phyloP scores from a whole-genome alignment of 768 basidiomycete genomes.

The Russula earlei region DNA sequence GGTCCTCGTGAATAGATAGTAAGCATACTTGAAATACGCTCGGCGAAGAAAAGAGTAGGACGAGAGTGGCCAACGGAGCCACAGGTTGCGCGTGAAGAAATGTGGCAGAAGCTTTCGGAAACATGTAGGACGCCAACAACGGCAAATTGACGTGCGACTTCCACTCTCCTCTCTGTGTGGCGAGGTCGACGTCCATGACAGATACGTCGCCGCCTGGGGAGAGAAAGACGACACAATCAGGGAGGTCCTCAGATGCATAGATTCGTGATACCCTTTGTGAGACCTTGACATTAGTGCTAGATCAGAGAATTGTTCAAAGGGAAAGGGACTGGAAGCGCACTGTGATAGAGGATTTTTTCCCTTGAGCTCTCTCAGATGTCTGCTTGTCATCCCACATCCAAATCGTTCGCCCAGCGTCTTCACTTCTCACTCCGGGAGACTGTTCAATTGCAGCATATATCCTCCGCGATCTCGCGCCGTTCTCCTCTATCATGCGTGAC shows the following conservation, averaged over 20 bases:
- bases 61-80: constrained; percentile 8
- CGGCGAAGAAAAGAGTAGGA: constrained; percentile 16
- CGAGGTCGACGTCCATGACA: constrained; percentile 26
- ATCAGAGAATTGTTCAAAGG: constrained; percentile 1
- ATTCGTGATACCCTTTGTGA: constrained; percentile 34
- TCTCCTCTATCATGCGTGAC: constrained; percentile 3
- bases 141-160: constrained; percentile 23
- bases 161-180: constrained; percentile 21
- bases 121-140: constrained; percentile 27
- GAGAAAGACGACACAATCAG: constrained; percentile 27
- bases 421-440: background rate
- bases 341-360: constrained; percentile 37
- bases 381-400: constrained; percentile 20
- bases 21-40: constrained; percentile 20
- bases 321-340: background rate
- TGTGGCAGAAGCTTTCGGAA: constrained; percentile 24
- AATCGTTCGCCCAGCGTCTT: constrained; percentile 14
- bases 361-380: constrained; percentile 32
- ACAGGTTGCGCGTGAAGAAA: constrained; percentile 22
- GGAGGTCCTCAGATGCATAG: constrained; percentile 26
- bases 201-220: constrained; percentile 28
- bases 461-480: constrained; percentile 11
- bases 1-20: constrained; percentile 1
- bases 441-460: constrained; percentile 14
- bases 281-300: constrained; percentile 28